These are phyloP conservation scores for Ophioceras dolichostomum DNA, from an alignment of 2,329 filamentous ascomycete genomes.

Conservation along the genomic window DNA sequence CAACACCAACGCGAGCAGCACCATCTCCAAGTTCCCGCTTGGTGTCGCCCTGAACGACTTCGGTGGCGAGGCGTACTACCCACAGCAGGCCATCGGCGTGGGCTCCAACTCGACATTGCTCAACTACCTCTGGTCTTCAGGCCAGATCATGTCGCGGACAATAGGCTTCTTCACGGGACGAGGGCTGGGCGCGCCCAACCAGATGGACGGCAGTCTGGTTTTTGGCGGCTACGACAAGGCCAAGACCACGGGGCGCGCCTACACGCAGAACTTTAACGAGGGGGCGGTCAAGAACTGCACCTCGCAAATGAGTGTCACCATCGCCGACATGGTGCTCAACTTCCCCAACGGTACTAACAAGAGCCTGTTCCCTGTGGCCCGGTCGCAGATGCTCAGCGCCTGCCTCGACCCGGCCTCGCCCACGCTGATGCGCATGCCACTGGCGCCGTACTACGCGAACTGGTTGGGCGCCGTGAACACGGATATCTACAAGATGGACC, in stretches of 20 bases:
- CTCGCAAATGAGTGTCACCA: slow-evolving; percentile 15
- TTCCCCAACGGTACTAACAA: slow-evolving; percentile 18
- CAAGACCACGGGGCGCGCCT: slow-evolving; percentile 5
- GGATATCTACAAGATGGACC: slow-evolving; percentile 2
- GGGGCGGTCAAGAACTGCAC: slow-evolving; percentile 8
- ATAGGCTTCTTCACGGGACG: no score
- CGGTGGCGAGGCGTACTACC: slow-evolving; percentile 12
- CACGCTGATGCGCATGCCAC: slow-evolving; percentile 9
- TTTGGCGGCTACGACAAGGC: slow-evolving; percentile 17
- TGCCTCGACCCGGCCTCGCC: slow-evolving; percentile 11
- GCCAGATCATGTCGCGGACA: slow-evolving; percentile 14
- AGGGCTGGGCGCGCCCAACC: slow-evolving; percentile 19
- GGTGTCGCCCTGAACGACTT: slow-evolving; percentile 11
- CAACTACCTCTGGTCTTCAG: slow-evolving; percentile 10
- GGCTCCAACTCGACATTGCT: slow-evolving; percentile 19
- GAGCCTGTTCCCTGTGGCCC: slow-evolving; percentile 12
- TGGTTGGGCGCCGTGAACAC: slow-evolving; percentile 4
- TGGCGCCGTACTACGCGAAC: slow-evolving; percentile 9
- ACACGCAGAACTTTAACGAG: slow-evolving; percentile 10
- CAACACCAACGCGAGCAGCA: slow-evolving; percentile 7
- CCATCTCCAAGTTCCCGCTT: slow-evolving; percentile 9
- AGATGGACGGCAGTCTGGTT: slow-evolving; percentile 13
- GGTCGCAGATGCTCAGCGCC: slow-evolving; percentile 5
- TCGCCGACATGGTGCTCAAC: slow-evolving; percentile 17
- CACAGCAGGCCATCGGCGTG: slow-evolving; percentile 13